phyloP scores from a whole-genome alignment of 2,329 filamentous ascomycete genomes.

The Setomelanomma holmii region DNA sequence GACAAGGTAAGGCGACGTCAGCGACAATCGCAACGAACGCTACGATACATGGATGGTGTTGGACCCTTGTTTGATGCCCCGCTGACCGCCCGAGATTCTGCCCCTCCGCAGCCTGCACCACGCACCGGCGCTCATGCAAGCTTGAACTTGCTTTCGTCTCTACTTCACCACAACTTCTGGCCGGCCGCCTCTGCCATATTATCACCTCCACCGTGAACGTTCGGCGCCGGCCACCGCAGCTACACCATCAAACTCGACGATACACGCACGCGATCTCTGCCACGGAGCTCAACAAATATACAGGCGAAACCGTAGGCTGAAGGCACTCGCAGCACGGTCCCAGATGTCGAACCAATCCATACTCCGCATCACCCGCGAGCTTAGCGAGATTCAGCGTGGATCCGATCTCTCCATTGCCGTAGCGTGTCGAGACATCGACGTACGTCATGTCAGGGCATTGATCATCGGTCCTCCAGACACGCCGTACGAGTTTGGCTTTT shows the following conservation, averaged over 20 bases:
- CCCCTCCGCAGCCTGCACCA: constrained; percentile 15
- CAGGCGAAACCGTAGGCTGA: constrained; percentile 3
- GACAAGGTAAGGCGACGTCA: neutral
- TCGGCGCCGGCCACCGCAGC: neutral
- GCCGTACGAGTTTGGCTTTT: constrained; percentile 97
- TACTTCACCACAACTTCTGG: constrained; percentile 4
- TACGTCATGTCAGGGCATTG: constrained; percentile 84
- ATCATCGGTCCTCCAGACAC: constrained; percentile 94
- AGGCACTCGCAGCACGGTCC: constrained; percentile 5
- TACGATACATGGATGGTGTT: constrained; percentile 11
- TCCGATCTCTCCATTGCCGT: constrained; percentile 88
- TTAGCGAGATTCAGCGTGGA: constrained; percentile 82
- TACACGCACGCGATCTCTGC: neutral
- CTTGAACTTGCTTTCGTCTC: constrained; percentile 9
- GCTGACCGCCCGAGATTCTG: constrained; percentile 17
- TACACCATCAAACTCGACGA: neutral
- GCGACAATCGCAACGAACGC: constrained; percentile 2
- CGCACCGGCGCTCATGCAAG: constrained; percentile 13
- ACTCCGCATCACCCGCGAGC: constrained; percentile 86
- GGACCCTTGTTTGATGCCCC: neutral
- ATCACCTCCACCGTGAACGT: too few species aligned
- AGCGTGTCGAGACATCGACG: constrained; percentile 84
- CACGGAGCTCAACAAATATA: neutral
- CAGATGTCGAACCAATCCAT: constrained; percentile 83
- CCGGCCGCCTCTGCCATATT: constrained; percentile 10